Evolutionary conservation across 2,329 filamentous ascomycete genomes (phyloP).

Genomic region (Laburnicola sp.): DNA sequence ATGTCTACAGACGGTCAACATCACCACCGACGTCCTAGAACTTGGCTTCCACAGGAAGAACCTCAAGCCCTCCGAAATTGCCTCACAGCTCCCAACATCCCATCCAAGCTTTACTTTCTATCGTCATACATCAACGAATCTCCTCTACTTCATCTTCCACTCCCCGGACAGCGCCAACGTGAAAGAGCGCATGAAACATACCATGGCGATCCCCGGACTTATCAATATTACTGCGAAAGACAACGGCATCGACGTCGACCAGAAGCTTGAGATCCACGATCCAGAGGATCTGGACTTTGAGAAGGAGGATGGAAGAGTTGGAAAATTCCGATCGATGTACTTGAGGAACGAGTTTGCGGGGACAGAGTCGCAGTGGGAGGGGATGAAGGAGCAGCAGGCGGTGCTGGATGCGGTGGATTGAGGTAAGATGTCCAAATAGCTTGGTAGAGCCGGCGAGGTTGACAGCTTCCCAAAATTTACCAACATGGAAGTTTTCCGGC

Average conservation of each 20-base stretch:
- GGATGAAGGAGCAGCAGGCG: slow-evolving; percentile 17
- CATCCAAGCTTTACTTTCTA: slow-evolving; percentile 36
- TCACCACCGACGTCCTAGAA: slow-evolving; percentile 20
- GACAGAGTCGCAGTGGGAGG: slow-evolving; percentile 28
- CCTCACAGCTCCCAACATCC: slow-evolving; percentile 15
- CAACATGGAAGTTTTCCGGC: too few relatives aligned
- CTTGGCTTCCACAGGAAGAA: slow-evolving; percentile 12
- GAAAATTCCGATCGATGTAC: slow-evolving; percentile 28
- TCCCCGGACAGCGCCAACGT: slow-evolving; percentile 29
- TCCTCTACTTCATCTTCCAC: slow-evolving; percentile 33
- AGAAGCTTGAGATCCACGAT: slow-evolving; percentile 36
- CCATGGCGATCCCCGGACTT: slow-evolving; percentile 32
- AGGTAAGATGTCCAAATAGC: background rate
- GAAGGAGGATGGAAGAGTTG: slow-evolving; percentile 16
- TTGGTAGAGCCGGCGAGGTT: background rate
- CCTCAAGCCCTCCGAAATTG: slow-evolving; percentile 9
- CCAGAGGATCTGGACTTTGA: slow-evolving; percentile 25
- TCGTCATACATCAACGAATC: slow-evolving; percentile 16
- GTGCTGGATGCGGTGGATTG: slow-evolving; percentile 14
- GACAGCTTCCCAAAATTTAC: background rate
- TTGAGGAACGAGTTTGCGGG: slow-evolving; percentile 21
- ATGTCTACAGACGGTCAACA: slow-evolving; percentile 19
- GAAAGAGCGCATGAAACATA: slow-evolving; percentile 35
- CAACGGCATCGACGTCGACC: slow-evolving; percentile 23
- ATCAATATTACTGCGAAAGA: slow-evolving; percentile 34